A percentile compares a stretch with the other conserved stretches of the same genome.
Evolutionary conservation across 192 early-diverging fungal genomes (phyloP).

Genomic region (Coemansia sp.): DNA sequence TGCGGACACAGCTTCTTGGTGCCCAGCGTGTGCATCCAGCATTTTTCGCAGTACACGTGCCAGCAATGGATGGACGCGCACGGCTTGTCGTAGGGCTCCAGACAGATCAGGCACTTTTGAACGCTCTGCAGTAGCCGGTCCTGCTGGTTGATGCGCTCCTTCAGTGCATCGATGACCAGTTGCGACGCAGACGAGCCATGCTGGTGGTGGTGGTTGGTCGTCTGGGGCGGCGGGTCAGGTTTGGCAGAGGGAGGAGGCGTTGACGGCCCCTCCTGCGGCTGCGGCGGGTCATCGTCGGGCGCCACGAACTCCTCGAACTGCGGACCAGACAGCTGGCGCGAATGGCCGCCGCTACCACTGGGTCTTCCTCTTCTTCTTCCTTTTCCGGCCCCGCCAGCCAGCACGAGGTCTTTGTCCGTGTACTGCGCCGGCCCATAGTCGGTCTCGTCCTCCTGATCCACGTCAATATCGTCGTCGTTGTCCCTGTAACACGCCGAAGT

Average conservation of each 20-base stretch:
- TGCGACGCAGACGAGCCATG: slow-evolving; percentile 21
- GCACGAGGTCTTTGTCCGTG: slow-evolving; percentile 66
- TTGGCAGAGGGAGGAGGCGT: slow-evolving; percentile 11
- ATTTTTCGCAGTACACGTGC: slow-evolving; percentile 90
- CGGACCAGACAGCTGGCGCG: slow-evolving; percentile 49
- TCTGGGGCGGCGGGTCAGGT: not conserved
- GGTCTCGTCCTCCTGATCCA: slow-evolving; percentile 76
- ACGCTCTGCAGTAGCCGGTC: slow-evolving; percentile 52
- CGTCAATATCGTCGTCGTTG: slow-evolving; percentile 78
- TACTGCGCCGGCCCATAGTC: slow-evolving; percentile 76
- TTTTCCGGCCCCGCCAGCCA: not conserved
- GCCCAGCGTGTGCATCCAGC: slow-evolving; percentile 83
- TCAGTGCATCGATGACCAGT: slow-evolving; percentile 81
- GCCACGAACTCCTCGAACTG: slow-evolving; percentile 19
- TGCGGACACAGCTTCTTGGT: slow-evolving; percentile 90
- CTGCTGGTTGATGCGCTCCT: slow-evolving; percentile 67
- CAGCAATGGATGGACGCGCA: slow-evolving; percentile 80
- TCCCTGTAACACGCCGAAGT: slow-evolving; percentile 57
- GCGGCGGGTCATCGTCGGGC: slow-evolving; percentile 1
- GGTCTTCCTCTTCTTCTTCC: not conserved
- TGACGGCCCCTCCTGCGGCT: not conserved
- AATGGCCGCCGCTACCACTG: slow-evolving; percentile 26
- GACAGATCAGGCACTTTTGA: slow-evolving; percentile 77
- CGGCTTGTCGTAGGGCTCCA: slow-evolving; percentile 71
- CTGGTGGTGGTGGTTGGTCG: not conserved